phyloP scores from a whole-genome alignment of 75 land plant genomes.

The Cunninghamia lanceolata region DNA sequence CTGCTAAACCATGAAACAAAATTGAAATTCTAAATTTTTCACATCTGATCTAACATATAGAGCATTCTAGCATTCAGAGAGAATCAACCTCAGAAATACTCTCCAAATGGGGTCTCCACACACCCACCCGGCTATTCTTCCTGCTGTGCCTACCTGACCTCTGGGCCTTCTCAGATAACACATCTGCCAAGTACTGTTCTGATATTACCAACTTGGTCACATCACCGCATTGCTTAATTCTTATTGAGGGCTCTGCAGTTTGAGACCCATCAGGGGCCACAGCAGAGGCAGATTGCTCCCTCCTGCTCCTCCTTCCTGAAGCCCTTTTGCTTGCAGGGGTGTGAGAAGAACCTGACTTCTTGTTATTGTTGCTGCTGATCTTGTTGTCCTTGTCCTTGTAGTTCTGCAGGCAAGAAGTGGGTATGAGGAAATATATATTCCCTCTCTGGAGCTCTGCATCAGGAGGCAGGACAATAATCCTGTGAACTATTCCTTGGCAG shows the following conservation, averaged over 20 bases:
- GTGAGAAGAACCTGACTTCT: constrained; percentile 6
- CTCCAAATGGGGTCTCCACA: constrained; percentile 67
- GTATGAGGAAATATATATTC: constrained; percentile 76
- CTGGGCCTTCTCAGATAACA: constrained; percentile 46
- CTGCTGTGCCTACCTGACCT: constrained; percentile 39
- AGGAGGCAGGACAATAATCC: constrained; percentile 51
- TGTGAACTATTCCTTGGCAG: constrained; percentile 16
- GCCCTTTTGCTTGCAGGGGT: constrained; percentile 11
- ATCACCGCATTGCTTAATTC: not conserved
- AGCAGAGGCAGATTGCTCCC: constrained; percentile 7
- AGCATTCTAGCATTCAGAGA: not conserved
- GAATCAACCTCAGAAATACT: constrained; percentile 55
- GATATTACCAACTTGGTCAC: constrained; percentile 20
- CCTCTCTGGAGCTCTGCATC: constrained; percentile 62
- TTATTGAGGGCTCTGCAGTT: not conserved
- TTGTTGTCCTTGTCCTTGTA: not conserved
- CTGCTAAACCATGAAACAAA: constrained; percentile 6
- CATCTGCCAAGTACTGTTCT: constrained; percentile 55
- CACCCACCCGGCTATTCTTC: constrained; percentile 45
- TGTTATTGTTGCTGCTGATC: not conserved
- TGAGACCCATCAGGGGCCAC: constrained; percentile 9
- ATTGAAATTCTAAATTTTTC: constrained; percentile 8
- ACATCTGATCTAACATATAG: not conserved
- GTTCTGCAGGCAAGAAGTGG: constrained; percentile 11
- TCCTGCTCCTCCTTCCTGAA: constrained; percentile 17